Percentiles rank a stretch among this genome's conserved stretches.
These are phyloP conservation scores for Leishmania aethiopica DNA, from an alignment of 208 protist genomes.

Conservation along the genomic window DNA sequence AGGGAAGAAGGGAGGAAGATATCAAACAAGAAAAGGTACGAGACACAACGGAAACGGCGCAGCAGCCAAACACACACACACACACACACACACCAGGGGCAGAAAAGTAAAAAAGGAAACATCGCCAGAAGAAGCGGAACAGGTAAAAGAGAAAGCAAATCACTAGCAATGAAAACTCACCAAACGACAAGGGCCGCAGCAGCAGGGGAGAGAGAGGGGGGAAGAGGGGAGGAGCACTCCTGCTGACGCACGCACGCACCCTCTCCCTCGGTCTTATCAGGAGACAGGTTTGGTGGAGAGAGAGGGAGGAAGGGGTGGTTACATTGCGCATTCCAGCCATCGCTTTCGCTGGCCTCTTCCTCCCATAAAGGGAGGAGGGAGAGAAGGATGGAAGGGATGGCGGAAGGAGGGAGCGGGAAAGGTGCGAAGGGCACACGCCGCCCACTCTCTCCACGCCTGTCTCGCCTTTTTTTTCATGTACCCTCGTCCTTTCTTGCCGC, in stretches of 20 bases:
- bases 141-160: background rate
- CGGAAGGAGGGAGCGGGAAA: background rate
- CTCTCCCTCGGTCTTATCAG: background rate
- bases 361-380: background rate
- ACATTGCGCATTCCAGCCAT: background rate
- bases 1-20: background rate
- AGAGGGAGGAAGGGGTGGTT: background rate
- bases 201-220: background rate
- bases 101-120: background rate
- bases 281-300: background rate
- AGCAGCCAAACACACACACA: background rate
- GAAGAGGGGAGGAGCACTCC: background rate
- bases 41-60: background rate
- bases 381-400: background rate
- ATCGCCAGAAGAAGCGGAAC: background rate
- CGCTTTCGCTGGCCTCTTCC: background rate
- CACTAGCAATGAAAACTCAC: background rate
- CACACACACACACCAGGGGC: background rate
- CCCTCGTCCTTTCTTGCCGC: background rate
- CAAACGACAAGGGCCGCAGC: background rate
- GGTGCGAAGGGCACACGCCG: background rate
- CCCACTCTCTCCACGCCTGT: background rate
- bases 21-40: background rate
- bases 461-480: background rate
- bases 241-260: background rate